A percentile compares a stretch with the other conserved stretches of the same genome.
Evolutionary conservation across 2,329 filamentous ascomycete species (phyloP).

Genomic region (Fusarium vanettenii): DNA sequence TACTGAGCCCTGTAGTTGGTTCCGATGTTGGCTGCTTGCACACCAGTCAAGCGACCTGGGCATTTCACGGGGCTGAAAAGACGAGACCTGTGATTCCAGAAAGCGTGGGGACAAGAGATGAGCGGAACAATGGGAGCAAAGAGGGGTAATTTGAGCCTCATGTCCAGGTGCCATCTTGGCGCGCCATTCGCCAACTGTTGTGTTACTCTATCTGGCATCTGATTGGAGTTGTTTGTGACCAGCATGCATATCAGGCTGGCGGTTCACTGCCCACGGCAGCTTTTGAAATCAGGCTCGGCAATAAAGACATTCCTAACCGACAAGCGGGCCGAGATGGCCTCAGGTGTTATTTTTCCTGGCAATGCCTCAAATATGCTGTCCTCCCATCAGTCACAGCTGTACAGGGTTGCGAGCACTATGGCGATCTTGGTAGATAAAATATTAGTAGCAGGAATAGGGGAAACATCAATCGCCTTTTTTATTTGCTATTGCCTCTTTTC

Average conservation of each 20-base stretch:
- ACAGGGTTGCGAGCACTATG: not conserved
- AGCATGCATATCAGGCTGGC: not conserved
- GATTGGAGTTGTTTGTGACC: conserved; percentile 3
- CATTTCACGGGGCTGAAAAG: not conserved
- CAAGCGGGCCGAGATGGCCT: not conserved
- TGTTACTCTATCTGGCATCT: not conserved
- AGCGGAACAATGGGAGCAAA: not conserved
- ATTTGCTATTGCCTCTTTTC: not conserved
- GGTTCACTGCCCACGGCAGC: not conserved
- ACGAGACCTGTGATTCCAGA: not conserved
- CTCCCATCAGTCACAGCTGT: not conserved
- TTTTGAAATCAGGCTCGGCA: conserved; percentile 4
- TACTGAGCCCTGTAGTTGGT: not conserved
- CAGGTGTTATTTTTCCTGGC: not conserved
- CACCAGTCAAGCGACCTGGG: not conserved
- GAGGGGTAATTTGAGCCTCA: conserved; percentile 15
- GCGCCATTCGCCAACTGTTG: not conserved
- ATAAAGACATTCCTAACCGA: not conserved
- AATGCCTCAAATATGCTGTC: not conserved
- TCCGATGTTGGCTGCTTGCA: not conserved
- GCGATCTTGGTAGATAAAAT: not conserved
- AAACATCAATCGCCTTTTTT: no score
- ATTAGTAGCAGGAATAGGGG: not conserved
- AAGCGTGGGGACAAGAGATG: not conserved
- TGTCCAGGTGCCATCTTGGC: not conserved